Evolutionary conservation across 2,329 filamentous ascomycete genomes (phyloP), one percentile per base, ranked within the genome.

Genomic region (Epichloe amarillans): DNA sequence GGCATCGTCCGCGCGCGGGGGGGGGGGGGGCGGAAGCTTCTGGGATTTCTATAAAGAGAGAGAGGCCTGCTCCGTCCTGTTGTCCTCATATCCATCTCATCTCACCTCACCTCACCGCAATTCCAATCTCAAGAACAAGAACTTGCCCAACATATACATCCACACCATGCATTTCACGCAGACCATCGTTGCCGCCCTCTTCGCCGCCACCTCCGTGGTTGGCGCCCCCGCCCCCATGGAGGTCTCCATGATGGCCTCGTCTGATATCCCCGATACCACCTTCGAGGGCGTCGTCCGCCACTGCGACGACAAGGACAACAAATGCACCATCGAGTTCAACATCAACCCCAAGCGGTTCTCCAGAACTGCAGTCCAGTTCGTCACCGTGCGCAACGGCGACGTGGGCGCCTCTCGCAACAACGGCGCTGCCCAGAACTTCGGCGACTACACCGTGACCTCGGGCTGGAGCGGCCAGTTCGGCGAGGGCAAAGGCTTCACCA

Each of bases 391-490:
- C 47, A 40, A 50, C 43, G 51, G 51, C n/a, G 21, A 1, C 15
- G 23, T 14, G 12, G 19, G 30, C 21, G 62, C 65, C 55, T 66
- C 67, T 51, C 58, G 64, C 52, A 64, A 65, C 53, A 65, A 63
- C 60, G 68, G 67, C 46, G 69, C 67, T 17, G 66, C 70, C 43
- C 55, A 61, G 52, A 65, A 56, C 47, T 79, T 74, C 66, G 76
- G 75, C 39, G 59, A 58, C 52, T 80, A 69, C 68, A 73, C 68
- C 54, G 57, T 80, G 59, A 74, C 72, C 47, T 72, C 71, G 2
- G 72, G 73, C 65, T 80, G 76, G 76, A 75, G 70, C 61, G 75
- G 69, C 60, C 70, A 77, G 58, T 80, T 79, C 55, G 77, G 75
- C 19, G 7, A 12, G 3, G 21, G 33, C 33, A 17, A 38, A 0